Percentiles rank a stretch among this genome's conserved stretches.
Conservation (phyloP, 2,329 filamentous ascomycete species). For the Diaporthe capsici region DNA sequence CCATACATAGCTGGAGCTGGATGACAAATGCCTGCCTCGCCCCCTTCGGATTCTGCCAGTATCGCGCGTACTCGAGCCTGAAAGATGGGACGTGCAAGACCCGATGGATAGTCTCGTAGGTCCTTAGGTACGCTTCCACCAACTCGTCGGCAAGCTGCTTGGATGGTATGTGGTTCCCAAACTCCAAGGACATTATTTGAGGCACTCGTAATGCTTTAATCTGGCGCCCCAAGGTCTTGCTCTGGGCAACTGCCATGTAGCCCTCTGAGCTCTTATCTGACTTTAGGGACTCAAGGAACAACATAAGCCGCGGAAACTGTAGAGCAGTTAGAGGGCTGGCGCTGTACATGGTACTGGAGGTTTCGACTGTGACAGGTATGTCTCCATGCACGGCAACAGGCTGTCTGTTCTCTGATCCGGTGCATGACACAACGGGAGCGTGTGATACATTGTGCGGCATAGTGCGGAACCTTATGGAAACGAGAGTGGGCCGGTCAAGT, state of each 20-base stretch:
- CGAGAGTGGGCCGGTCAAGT: neutral
- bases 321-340: constrained; percentile 35
- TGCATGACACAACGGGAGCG: neutral
- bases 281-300: constrained; percentile 58
- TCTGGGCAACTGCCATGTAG: constrained; percentile 58
- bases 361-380: neutral
- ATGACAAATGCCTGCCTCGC: constrained; percentile 67
- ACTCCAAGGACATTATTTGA: constrained; percentile 57
- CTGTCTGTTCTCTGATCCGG: neutral
- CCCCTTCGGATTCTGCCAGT: constrained; percentile 60
- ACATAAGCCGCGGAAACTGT: constrained; percentile 60
- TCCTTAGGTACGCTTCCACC: constrained; percentile 63
- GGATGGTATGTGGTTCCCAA: constrained; percentile 61
- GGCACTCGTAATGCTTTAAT: constrained; percentile 67
- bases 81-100: constrained; percentile 68
- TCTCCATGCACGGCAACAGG: neutral
- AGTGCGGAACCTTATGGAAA: no score
- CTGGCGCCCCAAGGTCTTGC: constrained; percentile 65
- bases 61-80: constrained; percentile 59
- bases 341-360: neutral
- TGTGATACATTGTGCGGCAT: neutral
- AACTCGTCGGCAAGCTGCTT: constrained; percentile 61
- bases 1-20: constrained; percentile 70
- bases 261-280: constrained; percentile 55
- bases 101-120: constrained; percentile 62